phyloP scores from a whole-genome alignment of 2,329 filamentous ascomycete genomes.

The Sporothrix globosa region DNA sequence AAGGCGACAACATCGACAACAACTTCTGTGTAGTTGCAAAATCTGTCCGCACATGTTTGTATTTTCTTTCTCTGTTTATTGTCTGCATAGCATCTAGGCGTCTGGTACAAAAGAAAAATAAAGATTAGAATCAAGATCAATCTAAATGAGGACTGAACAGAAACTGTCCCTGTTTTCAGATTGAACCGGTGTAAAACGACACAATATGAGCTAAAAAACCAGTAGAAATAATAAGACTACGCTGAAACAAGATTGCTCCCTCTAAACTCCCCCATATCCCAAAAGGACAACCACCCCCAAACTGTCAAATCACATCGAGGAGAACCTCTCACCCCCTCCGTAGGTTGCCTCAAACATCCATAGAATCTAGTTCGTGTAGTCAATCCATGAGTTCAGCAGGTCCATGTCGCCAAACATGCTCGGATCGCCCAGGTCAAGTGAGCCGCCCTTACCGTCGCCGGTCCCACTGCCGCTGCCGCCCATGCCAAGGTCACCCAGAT shows the following conservation, averaged over 20 bases:
- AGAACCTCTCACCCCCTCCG: not conserved
- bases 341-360: not conserved
- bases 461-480: conserved; percentile 25
- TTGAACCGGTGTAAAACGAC: not conserved
- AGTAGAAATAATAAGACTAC: not conserved
- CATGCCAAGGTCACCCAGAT: conserved; percentile 31
- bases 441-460: conserved; percentile 12
- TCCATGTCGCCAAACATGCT: conserved; percentile 38
- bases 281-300: not conserved
- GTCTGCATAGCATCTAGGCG: conserved; percentile 25
- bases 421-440: conserved; percentile 35
- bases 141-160: not conserved
- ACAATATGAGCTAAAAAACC: not conserved
- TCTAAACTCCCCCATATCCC: not conserved
- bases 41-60: not conserved
- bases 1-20: not conserved
- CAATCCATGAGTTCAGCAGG: conserved; percentile 37
- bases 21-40: not conserved
- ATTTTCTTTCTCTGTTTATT: not conserved
- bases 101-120: not conserved
- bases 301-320: not conserved
- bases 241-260: not conserved
- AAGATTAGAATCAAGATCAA: too few species aligned
- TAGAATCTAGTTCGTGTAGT: conserved; percentile 24
- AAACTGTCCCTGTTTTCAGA: not conserved